Conservation (phyloP, 352 stramenopile species). For the Globisporangium apiculatum region DNA sequence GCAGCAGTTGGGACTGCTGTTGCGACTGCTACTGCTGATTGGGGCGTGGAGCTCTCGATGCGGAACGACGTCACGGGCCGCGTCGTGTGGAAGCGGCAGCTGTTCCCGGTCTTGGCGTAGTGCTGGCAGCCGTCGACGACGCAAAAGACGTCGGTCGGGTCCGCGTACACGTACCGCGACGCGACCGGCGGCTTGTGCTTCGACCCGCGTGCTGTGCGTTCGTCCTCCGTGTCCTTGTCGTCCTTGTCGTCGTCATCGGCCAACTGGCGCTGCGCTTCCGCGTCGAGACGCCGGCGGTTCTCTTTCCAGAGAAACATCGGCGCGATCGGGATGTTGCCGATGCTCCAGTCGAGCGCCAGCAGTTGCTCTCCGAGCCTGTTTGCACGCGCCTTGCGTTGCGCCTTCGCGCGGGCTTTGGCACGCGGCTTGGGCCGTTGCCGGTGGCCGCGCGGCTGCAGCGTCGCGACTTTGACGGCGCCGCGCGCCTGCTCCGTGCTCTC, state of each 20-base stretch:
- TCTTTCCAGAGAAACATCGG: constrained; percentile 56
- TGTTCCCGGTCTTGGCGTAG: constrained; percentile 56
- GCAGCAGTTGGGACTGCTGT: no score
- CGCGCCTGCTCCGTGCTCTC: constrained; percentile 11
- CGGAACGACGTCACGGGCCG: constrained; percentile 16
- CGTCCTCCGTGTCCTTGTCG: constrained; percentile 7
- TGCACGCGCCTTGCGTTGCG: constrained; percentile 19
- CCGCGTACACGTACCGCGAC: constrained; percentile 11
- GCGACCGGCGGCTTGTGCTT: not conserved
- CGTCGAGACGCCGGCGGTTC: constrained; percentile 39
- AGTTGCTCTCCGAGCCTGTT: constrained; percentile 37
- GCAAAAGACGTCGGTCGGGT: constrained; percentile 48
- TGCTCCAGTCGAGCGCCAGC: constrained; percentile 53
- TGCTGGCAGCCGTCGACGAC: constrained; percentile 25
- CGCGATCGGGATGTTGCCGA: constrained; percentile 44
- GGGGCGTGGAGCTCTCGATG: not conserved
- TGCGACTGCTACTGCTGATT: not conserved
- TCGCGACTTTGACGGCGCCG: constrained; percentile 23
- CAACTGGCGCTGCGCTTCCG: constrained; percentile 22
- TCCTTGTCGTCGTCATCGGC: constrained; percentile 1
- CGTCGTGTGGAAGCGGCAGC: constrained; percentile 54
- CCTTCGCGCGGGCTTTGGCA: constrained; percentile 14
- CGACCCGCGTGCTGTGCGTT: not conserved
- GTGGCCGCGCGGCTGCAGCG: not conserved
- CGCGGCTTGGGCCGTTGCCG: not conserved